Conservation (phyloP, 257 asterid genomes). For the Craterostigma plantagineum region DNA sequence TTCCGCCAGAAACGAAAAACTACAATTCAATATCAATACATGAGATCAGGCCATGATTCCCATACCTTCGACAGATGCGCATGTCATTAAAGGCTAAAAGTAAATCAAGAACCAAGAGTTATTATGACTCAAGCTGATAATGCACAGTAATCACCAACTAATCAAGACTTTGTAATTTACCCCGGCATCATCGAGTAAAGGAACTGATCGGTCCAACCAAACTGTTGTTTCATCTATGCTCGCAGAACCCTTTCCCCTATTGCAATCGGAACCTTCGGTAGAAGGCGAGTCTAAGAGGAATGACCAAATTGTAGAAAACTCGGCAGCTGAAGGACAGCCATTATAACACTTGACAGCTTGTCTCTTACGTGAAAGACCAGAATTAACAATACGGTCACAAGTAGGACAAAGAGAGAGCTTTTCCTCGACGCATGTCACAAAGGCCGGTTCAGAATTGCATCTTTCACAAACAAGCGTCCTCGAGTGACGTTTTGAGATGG, state of each 20-base stretch:
- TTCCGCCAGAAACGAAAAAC: constrained; percentile 13
- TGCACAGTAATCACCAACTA: too few species aligned
- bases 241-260: constrained; percentile 45
- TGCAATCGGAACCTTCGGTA: constrained; percentile 26
- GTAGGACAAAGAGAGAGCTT: constrained; percentile 54
- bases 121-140: too few species aligned
- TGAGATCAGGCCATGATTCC: too few species aligned
- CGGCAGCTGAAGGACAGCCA: constrained; percentile 81
- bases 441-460: constrained; percentile 60
- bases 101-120: too few species aligned
- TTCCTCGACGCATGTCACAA: constrained; percentile 52
- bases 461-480: constrained; percentile 78
- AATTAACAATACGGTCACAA: constrained; percentile 70
- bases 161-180: constrained; percentile 2
- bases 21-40: background rate
- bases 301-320: constrained; percentile 60
- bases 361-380: constrained; percentile 31
- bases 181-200: constrained; percentile 7
- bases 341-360: constrained; percentile 54
- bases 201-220: constrained; percentile 17
- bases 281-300: constrained; percentile 35
- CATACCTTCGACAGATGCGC: too few species aligned
- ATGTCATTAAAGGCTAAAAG: too few species aligned
- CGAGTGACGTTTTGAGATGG: constrained; percentile 67
- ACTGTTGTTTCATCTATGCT: constrained; percentile 23